Conservation (phyloP, 768 basidiomycete genomes). For the Gautieria morchelliformis region DNA sequence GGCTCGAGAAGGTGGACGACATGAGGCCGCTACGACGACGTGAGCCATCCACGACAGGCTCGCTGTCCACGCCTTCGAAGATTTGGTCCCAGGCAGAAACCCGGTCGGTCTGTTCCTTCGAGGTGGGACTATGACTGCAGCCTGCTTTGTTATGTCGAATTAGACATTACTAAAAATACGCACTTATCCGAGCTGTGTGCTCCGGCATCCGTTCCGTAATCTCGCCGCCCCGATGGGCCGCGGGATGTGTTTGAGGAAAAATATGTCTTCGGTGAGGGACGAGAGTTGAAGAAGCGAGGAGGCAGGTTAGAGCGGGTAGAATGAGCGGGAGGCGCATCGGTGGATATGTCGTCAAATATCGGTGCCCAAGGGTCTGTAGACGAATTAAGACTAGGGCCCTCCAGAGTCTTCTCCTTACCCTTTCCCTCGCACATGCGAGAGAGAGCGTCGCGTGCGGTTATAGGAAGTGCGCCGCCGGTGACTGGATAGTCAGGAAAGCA, state of each 20-base stretch:
- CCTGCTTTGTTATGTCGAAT: not conserved
- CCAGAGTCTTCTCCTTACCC: not conserved
- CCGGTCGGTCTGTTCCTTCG: not conserved
- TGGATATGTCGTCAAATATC: not conserved
- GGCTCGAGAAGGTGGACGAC: not conserved
- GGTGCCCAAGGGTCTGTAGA: not conserved
- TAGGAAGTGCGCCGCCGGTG: not conserved
- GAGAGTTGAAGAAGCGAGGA: not conserved
- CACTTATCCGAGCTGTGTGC: not conserved
- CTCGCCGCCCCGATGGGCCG: not conserved
- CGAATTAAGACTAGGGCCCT: not conserved
- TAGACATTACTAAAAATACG: not conserved
- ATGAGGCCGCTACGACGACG: slow-evolving; percentile 10
- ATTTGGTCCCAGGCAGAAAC: slow-evolving; percentile 42
- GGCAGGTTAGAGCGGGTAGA: not conserved
- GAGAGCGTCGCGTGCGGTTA: not conserved
- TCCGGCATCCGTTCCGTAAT: not conserved
- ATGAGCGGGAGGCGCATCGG: not conserved
- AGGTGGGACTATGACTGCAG: not conserved
- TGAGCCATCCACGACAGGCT: slow-evolving; percentile 14
- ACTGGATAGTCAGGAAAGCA: not conserved
- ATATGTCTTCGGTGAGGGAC: not conserved
- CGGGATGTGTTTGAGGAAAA: not conserved
- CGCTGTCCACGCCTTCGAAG: slow-evolving; percentile 35
- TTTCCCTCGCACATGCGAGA: not conserved